Percentiles rank a stretch among this genome's conserved stretches.
phyloP scores from a whole-genome alignment of 768 basidiomycete species.

The Wakefieldia striispora region DNA sequence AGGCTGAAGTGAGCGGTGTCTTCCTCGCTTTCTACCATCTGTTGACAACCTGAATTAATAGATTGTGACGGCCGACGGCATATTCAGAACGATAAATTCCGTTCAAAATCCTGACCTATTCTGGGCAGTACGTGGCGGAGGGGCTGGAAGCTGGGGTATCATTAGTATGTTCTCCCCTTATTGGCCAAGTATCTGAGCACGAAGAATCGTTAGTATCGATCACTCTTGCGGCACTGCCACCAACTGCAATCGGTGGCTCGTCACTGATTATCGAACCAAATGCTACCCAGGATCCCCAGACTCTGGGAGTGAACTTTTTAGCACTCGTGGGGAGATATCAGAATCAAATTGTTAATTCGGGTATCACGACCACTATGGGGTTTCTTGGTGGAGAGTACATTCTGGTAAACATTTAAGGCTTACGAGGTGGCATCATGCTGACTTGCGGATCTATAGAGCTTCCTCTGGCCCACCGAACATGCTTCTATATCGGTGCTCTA shows the following conservation, averaged over 20 bases:
- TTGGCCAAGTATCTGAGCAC: not conserved
- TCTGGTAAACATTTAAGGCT: too few relatives aligned
- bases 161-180: slow-evolving; percentile 24
- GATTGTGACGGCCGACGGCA: slow-evolving; percentile 43
- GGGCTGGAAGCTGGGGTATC: slow-evolving; percentile 49
- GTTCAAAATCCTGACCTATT: slow-evolving; percentile 45
- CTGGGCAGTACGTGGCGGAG: slow-evolving; percentile 54
- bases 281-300: slow-evolving; percentile 6
- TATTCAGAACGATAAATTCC: slow-evolving; percentile 37
- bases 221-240: slow-evolving; percentile 14
- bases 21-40: not conserved
- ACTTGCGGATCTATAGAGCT: not conserved
- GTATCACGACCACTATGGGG: slow-evolving; percentile 3
- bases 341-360: slow-evolving; percentile 9
- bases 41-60: not conserved
- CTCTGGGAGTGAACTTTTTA: slow-evolving; percentile 13
- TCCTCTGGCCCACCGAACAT: slow-evolving; percentile 7
- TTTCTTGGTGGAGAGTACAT: not conserved
- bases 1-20: slow-evolving; percentile 30
- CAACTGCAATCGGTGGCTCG: slow-evolving; percentile 4
- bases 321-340: slow-evolving; percentile 18
- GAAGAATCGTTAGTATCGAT: slow-evolving; percentile 7
- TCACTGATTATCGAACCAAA: slow-evolving; percentile 11
- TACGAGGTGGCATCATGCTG: not conserved
- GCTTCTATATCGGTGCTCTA: slow-evolving; percentile 8